These are phyloP conservation scores for Ceratocystis lukuohia DNA, from an alignment of 2,329 filamentous ascomycete species.

Conservation along the genomic window DNA sequence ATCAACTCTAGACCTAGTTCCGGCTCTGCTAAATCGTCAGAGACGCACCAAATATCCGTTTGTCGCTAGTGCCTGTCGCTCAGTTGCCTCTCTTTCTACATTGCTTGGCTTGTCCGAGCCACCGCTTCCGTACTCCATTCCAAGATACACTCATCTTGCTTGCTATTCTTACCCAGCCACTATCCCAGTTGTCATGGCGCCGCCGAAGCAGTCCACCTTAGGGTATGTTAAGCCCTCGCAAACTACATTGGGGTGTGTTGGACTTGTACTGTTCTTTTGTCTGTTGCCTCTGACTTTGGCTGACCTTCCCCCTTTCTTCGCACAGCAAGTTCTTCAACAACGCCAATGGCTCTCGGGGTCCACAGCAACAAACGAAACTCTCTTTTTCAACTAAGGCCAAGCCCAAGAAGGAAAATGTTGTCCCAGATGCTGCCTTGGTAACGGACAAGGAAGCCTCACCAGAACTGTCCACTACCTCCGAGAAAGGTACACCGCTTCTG, in stretches of 20 bases:
- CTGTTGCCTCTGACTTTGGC: neutral
- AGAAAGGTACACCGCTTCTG: conserved; percentile 18
- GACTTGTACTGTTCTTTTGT: conserved; percentile 17
- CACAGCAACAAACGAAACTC: conserved; percentile 64
- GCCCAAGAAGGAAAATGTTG: conserved; percentile 23
- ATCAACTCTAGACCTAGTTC: too few relatives aligned
- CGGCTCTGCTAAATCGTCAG: neutral
- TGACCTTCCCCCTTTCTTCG: neutral
- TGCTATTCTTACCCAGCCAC: neutral
- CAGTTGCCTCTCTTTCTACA: neutral
- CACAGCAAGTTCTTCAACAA: conserved; percentile 77
- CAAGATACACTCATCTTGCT: neutral
- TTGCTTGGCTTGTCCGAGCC: neutral
- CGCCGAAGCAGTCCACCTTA: conserved; percentile 64
- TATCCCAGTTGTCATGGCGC: conserved; percentile 29
- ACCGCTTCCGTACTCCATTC: too few relatives aligned
- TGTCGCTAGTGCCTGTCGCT: neutral
- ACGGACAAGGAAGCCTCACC: conserved; percentile 22
- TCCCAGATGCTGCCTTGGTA: neutral
- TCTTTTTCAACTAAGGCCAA: conserved; percentile 56
- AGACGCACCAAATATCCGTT: neutral
- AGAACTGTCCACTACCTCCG: conserved; percentile 4
- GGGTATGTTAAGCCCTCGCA: conserved; percentile 73
- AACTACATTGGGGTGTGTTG: conserved; percentile 56
- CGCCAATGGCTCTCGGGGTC: conserved; percentile 40